Percentiles rank a stretch among this genome's conserved stretches.
phyloP scores from a whole-genome alignment of 2,329 filamentous ascomycete species.

The Cladophialophora carrionii region DNA sequence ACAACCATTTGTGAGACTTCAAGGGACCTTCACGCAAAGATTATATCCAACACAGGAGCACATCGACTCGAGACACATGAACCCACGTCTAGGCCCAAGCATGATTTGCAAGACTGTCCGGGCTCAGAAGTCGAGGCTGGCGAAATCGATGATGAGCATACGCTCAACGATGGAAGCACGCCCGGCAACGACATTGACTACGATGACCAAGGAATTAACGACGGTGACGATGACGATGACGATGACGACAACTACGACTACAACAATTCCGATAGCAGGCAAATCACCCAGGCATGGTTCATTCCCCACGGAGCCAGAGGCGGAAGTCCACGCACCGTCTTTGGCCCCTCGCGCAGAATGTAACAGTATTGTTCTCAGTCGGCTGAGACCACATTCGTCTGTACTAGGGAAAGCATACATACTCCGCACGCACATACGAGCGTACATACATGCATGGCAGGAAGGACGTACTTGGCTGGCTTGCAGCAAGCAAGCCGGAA shows the following conservation, averaged over 20 bases:
- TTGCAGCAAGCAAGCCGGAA: neutral
- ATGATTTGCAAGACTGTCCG: neutral
- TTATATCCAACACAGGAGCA: neutral
- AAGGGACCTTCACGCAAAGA: neutral
- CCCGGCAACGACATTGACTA: neutral
- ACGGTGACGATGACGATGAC: neutral
- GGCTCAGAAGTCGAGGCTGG: neutral
- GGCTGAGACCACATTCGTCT: neutral
- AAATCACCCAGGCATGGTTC: neutral
- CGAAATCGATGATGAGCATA: neutral
- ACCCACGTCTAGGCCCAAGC: neutral
- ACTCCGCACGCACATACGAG: too few relatives aligned
- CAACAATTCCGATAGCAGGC: neutral
- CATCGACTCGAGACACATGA: neutral
- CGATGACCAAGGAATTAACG: neutral
- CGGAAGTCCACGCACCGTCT: neutral
- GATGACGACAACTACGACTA: neutral
- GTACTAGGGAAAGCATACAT: neutral
- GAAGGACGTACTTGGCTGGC: too few relatives aligned
- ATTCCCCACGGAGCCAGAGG: neutral
- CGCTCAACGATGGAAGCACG: neutral
- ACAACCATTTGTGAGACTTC: neutral
- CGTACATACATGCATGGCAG: neutral
- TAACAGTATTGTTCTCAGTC: neutral
- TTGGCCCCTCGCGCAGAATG: neutral